Evolutionary conservation across 345 rosid species (phyloP).

Genomic region (Lagerstroemia speciosa): DNA sequence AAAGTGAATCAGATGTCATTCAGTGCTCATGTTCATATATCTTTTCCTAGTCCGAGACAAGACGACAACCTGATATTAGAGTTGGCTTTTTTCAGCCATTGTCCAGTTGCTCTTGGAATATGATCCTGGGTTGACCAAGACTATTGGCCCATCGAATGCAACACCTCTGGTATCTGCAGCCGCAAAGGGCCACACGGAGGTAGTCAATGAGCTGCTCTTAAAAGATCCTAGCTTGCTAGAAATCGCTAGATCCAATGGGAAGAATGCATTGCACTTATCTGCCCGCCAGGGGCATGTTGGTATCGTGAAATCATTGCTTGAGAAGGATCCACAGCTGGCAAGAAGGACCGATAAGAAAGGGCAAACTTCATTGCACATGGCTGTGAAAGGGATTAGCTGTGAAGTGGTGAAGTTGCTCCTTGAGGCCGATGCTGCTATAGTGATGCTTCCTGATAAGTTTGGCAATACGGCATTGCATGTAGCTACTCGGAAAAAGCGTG

Average conservation of each 20-base stretch:
- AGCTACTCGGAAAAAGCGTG: constrained; percentile 81
- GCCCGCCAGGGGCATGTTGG: constrained; percentile 88
- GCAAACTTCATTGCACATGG: constrained; percentile 94
- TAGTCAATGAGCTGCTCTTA: constrained; percentile 54
- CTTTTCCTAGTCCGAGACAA: not conserved
- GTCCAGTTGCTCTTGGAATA: constrained; percentile 62
- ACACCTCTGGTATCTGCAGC: constrained; percentile 88
- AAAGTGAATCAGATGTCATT: not conserved
- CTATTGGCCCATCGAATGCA: constrained; percentile 71
- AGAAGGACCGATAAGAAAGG: constrained; percentile 87
- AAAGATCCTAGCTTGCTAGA: constrained; percentile 59
- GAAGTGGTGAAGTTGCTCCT: constrained; percentile 66
- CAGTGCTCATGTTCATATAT: not conserved
- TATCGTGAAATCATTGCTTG: constrained; percentile 59
- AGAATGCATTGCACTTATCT: constrained; percentile 84
- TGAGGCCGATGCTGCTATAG: constrained; percentile 58
- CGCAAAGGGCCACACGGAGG: constrained; percentile 55
- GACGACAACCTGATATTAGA: constrained; percentile 6
- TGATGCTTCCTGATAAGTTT: constrained; percentile 78
- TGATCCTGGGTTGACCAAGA: constrained; percentile 55
- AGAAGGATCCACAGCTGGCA: constrained; percentile 63
- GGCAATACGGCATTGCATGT: constrained; percentile 77
- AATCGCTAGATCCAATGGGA: constrained; percentile 62
- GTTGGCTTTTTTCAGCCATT: constrained; percentile 44
- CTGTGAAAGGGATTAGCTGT: constrained; percentile 79